These are phyloP conservation scores for Acanthamoeba culbertsoni DNA, from an alignment of 208 protist genomes.

Conservation along the genomic window DNA sequence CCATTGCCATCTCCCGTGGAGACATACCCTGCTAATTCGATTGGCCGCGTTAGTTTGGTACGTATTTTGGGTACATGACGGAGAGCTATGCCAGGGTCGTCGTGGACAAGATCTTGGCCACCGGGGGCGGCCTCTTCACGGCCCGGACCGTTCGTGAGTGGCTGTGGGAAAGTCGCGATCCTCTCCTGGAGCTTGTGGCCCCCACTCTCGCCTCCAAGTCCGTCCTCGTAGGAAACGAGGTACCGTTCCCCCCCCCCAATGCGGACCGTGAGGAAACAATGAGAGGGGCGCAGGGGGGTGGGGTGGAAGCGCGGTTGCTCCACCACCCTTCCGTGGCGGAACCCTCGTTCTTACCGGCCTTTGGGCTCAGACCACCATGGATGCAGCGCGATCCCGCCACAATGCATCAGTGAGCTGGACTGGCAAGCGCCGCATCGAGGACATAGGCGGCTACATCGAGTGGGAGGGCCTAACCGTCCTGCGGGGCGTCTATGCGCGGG, in stretches of 20 bases:
- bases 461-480: not conserved
- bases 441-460: conserved; percentile 1
- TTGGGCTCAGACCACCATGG: not conserved
- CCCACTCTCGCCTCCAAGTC: not conserved
- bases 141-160: conserved; percentile 45
- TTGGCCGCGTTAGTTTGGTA: not conserved
- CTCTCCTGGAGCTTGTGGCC: not conserved
- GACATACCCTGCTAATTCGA: not conserved
- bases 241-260: not conserved
- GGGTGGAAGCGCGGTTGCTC: too few species aligned
- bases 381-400: not conserved
- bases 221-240: not conserved
- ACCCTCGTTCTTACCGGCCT: not conserved
- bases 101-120: not conserved
- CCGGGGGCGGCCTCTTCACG: conserved; percentile 19
- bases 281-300: too few species aligned
- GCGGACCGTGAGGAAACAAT: too few species aligned
- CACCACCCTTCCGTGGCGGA: too few species aligned
- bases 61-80: not conserved
- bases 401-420: not conserved
- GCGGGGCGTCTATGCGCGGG: not conserved
- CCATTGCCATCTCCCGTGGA: too few species aligned
- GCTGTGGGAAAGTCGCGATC: not conserved
- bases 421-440: not conserved
- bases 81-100: not conserved